A percentile compares a stretch with the other conserved stretches of the same genome.
Evolutionary conservation across 768 basidiomycete species (phyloP).

Genomic region (Hericium coralloides): DNA sequence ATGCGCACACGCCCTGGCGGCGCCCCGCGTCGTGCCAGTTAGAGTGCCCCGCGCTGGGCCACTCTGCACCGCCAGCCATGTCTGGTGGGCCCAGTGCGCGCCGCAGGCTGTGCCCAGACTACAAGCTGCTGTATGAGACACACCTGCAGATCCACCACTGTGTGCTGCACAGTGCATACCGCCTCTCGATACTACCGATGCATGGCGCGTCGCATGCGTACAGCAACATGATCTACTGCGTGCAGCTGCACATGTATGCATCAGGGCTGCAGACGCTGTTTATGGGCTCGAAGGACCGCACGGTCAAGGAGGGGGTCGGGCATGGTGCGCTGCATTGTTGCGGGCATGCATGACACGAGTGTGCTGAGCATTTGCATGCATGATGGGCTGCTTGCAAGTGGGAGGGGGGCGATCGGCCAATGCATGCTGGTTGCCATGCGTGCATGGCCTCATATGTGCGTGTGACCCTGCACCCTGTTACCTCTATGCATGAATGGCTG

Average conservation of each 20-base stretch:
- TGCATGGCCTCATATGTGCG: too few species aligned
- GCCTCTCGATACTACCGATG: slow-evolving; percentile 49
- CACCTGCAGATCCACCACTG: slow-evolving; percentile 56
- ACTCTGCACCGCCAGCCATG: slow-evolving; percentile 31
- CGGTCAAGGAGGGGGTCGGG: slow-evolving; percentile 55
- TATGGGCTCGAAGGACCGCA: slow-evolving; percentile 71
- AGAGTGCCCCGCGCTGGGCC: slow-evolving; percentile 11
- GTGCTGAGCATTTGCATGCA: slow-evolving; percentile 68
- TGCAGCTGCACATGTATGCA: slow-evolving; percentile 72
- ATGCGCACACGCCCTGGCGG: neutral
- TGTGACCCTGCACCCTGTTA: too few species aligned
- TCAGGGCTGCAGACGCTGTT: slow-evolving; percentile 61
- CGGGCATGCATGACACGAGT: slow-evolving; percentile 57
- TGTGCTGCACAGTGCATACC: slow-evolving; percentile 47
- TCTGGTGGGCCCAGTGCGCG: slow-evolving; percentile 9
- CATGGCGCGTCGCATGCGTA: slow-evolving; percentile 46
- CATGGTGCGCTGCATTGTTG: slow-evolving; percentile 52
- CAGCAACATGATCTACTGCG: slow-evolving; percentile 67
- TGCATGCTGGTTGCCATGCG: too few species aligned
- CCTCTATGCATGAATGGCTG: too few species aligned
- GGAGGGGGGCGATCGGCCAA: slow-evolving; percentile 66
- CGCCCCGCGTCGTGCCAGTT: neutral
- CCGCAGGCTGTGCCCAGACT: slow-evolving; percentile 37
- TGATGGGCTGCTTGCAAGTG: slow-evolving; percentile 60
- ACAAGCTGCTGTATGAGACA: slow-evolving; percentile 68